These are phyloP conservation scores for Ogataea pignaliae DNA, from an alignment of 805 yeast species.

Conservation along the genomic window DNA sequence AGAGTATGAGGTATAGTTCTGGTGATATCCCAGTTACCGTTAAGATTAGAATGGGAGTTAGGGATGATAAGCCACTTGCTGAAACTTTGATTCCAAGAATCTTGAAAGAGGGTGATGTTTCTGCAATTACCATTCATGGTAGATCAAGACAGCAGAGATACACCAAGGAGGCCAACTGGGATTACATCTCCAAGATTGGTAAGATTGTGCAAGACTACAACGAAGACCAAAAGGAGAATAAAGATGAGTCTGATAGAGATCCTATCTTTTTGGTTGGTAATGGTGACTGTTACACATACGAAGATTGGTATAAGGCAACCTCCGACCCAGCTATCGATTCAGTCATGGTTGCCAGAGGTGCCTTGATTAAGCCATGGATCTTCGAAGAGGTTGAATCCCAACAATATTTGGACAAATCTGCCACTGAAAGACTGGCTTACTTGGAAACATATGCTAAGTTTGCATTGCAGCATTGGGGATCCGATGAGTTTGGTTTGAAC, in stretches of 20 bases:
- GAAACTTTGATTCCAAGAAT: conserved; percentile 65
- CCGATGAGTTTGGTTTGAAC: conserved; percentile 91
- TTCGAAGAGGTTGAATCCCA: conserved; percentile 90
- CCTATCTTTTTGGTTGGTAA: conserved; percentile 87
- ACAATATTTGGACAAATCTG: conserved; percentile 85
- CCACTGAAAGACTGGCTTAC: conserved; percentile 83
- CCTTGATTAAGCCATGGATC: conserved; percentile 97
- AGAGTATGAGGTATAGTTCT: conserved; percentile 83
- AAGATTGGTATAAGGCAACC: conserved; percentile 81
- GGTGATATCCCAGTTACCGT: conserved; percentile 92
- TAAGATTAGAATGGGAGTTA: conserved; percentile 88
- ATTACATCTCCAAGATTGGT: conserved; percentile 74
- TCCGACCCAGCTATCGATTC: conserved; percentile 72
- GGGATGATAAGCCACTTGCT: conserved; percentile 87
- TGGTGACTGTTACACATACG: conserved; percentile 84
- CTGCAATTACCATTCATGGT: conserved; percentile 92
- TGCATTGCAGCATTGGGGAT: conserved; percentile 97
- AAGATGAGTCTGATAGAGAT: conserved; percentile 50
- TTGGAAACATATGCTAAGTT: conserved; percentile 63
- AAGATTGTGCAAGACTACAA: conserved; percentile 56
- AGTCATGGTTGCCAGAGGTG: conserved; percentile 98
- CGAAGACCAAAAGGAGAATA: conserved; percentile 53
- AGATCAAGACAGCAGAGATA: conserved; percentile 95
- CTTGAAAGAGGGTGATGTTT: conserved; percentile 74
- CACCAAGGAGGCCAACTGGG: conserved; percentile 91